phyloP scores from a whole-genome alignment of 2,329 filamentous ascomycete species.

The Neofusicoccum laricinum region DNA sequence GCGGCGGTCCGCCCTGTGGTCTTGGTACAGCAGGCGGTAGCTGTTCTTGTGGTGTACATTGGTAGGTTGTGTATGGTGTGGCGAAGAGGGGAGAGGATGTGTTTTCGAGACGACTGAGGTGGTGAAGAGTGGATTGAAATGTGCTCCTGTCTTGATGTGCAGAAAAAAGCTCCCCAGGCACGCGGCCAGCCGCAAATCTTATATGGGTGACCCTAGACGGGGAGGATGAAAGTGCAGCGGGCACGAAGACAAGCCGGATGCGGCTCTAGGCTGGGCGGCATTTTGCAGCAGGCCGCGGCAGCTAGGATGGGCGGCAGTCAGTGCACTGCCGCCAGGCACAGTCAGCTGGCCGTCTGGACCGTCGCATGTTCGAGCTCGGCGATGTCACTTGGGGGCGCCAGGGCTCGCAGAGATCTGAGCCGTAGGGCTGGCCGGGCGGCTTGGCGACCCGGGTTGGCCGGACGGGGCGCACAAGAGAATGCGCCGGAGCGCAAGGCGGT shows the following conservation, averaged over 20 bases:
- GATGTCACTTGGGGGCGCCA: not conserved
- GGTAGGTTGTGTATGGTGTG: not conserved
- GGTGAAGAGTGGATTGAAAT: not conserved
- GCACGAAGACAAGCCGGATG: constrained; percentile 12
- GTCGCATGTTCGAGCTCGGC: not conserved
- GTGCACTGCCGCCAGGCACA: not conserved
- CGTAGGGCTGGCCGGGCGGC: constrained; percentile 1
- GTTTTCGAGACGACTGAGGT: not conserved
- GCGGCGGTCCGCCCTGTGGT: not conserved
- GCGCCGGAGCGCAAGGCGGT: not conserved
- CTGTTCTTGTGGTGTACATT: constrained; percentile 16
- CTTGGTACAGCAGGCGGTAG: not conserved
- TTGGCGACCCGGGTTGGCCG: not conserved
- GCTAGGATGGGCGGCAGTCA: not conserved
- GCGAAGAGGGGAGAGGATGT: not conserved
- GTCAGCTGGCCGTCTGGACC: not conserved
- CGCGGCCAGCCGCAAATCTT: not conserved
- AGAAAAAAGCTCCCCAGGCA: not conserved
- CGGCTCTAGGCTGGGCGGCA: not conserved
- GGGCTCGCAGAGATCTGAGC: constrained; percentile 1
- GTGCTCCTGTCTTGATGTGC: not conserved
- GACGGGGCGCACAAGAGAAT: not conserved
- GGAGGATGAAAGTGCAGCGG: not conserved
- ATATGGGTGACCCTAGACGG: not conserved
- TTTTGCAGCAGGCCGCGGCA: not conserved